Base-by-base conservation (phyloP, 805 yeast genomes). In the Metschnikowia amazonensis region DNA sequence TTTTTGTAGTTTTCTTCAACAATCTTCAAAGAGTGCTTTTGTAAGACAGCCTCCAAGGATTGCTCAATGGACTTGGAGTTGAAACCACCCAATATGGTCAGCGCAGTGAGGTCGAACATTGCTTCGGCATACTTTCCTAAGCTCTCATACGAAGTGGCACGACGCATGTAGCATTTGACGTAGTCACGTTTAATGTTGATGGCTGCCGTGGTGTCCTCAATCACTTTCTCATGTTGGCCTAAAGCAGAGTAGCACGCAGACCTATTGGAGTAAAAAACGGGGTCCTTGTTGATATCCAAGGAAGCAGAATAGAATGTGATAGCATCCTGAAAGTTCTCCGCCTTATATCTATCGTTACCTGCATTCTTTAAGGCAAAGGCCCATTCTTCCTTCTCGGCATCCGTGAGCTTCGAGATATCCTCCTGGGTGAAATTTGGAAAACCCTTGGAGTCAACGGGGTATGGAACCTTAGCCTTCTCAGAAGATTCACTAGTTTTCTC, bases 171-270 rank as follows among this genome's bases (percentile, higher is more conserved):
- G 67, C 97, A 94, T 72, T 94, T 94, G 59, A 87, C 73, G 70
- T 94, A 92, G 63, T 86, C 92, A 10, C 96, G 96, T 64, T 89
- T 86, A 59, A 92, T 70, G 58, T 81, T 77, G 59, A 94, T 76
- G 24, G 98, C 99, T 50, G 76, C 78, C 17, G 96, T 80, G 46
- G 97, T 86, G 65, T 89, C 97, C 56, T 81, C 86, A 52, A 94
- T 77, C 38, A 90, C 96, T 63, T 89, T 84, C 57, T 87, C 89
- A 63, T 80, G 82, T 51, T 89, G 80, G 52, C 82, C 79, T 55
- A 87, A 72, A 7, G 95, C 88, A 42, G 90, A 86, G 69, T 86
- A 86, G 69, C 97, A 92, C 14, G 99, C 99, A 24, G 98, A 89
- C 69, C 97, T 82, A 75, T 94, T 94, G 50, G 97, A 89, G 71